phyloP scores from a whole-genome alignment of 2,329 filamentous ascomycete genomes.

The Aspergillus sp. region DNA sequence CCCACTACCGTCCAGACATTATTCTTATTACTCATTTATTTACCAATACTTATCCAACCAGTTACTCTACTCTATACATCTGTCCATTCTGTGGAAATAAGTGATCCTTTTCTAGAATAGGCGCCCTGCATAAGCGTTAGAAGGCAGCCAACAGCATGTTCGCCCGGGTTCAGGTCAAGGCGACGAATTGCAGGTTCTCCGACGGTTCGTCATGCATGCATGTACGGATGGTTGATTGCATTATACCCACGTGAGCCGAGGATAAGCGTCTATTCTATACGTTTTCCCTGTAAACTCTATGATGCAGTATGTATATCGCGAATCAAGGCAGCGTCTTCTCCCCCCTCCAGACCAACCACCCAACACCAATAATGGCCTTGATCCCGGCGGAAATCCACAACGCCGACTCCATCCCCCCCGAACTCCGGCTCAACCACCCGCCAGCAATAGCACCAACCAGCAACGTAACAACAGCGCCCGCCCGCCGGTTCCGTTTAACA shows the following conservation, averaged over 20 bases:
- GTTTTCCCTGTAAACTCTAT: too few relatives aligned
- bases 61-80: background rate
- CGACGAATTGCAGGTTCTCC: too few relatives aligned
- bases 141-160: too few relatives aligned
- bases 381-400: constrained; percentile 37
- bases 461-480: constrained; percentile 31
- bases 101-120: too few relatives aligned
- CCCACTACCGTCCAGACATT: constrained; percentile 7
- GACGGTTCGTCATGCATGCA: too few relatives aligned
- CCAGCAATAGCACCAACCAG: constrained; percentile 35
- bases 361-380: constrained; percentile 30
- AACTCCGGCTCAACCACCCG: constrained; percentile 36
- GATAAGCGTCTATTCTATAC: too few relatives aligned
- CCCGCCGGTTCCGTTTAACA: constrained; percentile 30
- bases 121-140: too few relatives aligned
- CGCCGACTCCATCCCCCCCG: constrained; percentile 36
- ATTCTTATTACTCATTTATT: constrained; percentile 27
- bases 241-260: too few relatives aligned
- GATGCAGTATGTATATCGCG: too few relatives aligned
- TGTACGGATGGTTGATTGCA: too few relatives aligned
- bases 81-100: background rate
- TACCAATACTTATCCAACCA: constrained; percentile 13
- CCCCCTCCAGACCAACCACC: constrained; percentile 31
- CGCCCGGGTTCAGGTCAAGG: too few relatives aligned
- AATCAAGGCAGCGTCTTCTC: too few relatives aligned